Evolutionary conservation across 192 early-diverging fungal genomes (phyloP), one percentile per base, ranked within the genome.

Genomic region (Rhizophagus prolifer): DNA sequence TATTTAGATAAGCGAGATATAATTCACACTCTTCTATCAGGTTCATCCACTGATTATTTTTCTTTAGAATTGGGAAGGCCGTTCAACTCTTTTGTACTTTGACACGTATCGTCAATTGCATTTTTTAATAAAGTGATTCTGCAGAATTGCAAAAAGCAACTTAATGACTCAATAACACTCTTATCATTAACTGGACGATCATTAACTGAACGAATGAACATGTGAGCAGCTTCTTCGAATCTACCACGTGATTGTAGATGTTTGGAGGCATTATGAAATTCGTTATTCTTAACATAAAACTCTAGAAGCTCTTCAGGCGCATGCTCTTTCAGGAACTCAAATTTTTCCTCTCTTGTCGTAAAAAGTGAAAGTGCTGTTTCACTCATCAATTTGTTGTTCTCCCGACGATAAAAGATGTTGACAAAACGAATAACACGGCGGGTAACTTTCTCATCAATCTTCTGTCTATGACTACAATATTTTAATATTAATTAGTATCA

Each of bases 1-100:
- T 25, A 25, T 74, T 34, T 34, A 74, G 63, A 41, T 74, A 74
- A 61, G 72, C 59, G 14, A 3, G 4, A 41, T 74, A 74, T 44
- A 74, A 44, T 1, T 23, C 60, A 31, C 44, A 4, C 23, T 74
- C 58, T 74, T 74, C 30, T 9, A 26, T 34, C 25, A 62, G 31
- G 7, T 0, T 41, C 7, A 38, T 9, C 72, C 36, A 74, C 10
- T 14, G 25, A 2, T 31, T 0, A 46, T 59, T 62, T 61, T 50
- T 41, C 13, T 23, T 74, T 41, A 23, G 1, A 38, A 38, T 38
- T 8, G 0, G 36, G 36, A 38, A 38, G 36, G 36, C 5, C 7
- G 36, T 9, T 0, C 36, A 38, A 38, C 7, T 38, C 36, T 5
- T 38, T 38, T 38, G 36, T 38, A 38, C 36, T 38, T 38, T 38